Evolutionary conservation across 352 stramenopile species (phyloP), one percentile per base, ranked within the genome.

Genomic region (Pythium phragmitis): DNA sequence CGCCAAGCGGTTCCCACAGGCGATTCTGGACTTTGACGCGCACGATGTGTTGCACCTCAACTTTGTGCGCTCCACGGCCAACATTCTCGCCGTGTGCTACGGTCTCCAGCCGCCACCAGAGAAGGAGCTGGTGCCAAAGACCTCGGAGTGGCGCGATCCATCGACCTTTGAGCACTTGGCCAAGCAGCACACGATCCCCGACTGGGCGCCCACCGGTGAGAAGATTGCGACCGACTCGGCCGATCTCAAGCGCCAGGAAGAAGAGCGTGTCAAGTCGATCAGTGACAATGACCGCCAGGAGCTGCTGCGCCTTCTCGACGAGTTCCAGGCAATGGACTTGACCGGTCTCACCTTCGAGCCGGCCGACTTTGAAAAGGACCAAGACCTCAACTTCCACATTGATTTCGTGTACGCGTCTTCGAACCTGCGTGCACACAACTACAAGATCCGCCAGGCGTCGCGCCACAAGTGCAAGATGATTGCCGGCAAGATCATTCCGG

Each of bases 401-500:
- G 78, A 94, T 62, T 99, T 99, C 74, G 96, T 99, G 21, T 98
- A 98, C 56, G 96, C 96, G 23, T 86, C 97, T 37, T 97, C 96
- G 14, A 99, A 99, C 81, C 79, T 99, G 67, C 91, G 98, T 49
- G 95, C 85, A 39, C 83, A 82, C 51, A 95, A 95, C 72, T 94
- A 94, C 76, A 83, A 85, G 55, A 94, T 94, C 58, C 83, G 79
- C 56, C 73, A 90, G 65, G 84, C 85, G 30, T 89, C 84, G 14
- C 86, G 86, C 41, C 86, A 94, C 73, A 94, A 92, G 63, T 92
- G 96, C 72, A 99, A 99, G 80, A 98, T 98, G 71, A 99, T 99
- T 67, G 98, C 98, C 9, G 98, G 98, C 47, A 99, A 99, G 76
- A 99, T 99, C 68, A 99, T 99, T 66, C 97, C 97, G 16, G 97